Evolutionary conservation across 805 yeast genomes (phyloP), one percentile per base, ranked within the genome.

Genomic region (Candida vartiovaarae): DNA sequence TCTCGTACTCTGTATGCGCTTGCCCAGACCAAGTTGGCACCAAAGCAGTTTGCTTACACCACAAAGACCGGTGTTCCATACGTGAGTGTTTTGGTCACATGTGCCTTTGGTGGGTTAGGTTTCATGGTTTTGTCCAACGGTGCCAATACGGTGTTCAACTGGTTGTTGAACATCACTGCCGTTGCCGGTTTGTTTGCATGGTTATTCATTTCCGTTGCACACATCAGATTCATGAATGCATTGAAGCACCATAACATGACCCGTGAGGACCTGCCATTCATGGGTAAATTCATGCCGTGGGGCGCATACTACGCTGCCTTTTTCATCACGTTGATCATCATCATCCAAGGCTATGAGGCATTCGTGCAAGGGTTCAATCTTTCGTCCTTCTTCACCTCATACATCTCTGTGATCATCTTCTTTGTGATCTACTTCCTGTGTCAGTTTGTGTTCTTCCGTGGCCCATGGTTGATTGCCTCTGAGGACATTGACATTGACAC

Each of bases 121-220:
- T 82, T 72, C 64, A 64, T 84, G 62, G 76, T 76, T 10, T 42
- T 51, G 28, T 71, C 82, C 5, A 62, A 64, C 25, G 66, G 71
- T 46, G 84, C 84, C 46, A 57, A 62, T 32, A 68, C 71, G 6
- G 89, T 80, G 31, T 84, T 84, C 64, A 66, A 73, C 54, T 84
- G 90, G 90, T 68, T 84, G 44, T 66, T 82, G 50, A 82, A 81
- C 62, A 82, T 84, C 53, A 74, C 85, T 11, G 83, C 85, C 29
- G 82, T 82, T 41, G 80, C 89, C 11, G 90, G 90, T 42, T 71
- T 83, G 52, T 78, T 82, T 49, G 74, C 85, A 25, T 82, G 90
- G 90, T 73, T 78, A 40, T 74, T 78, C 60, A 82, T 83, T 47
- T 71, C 81, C n/a, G 60, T 74, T 36, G 70, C 83, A 11, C 89